Evolutionary conservation across 257 asterid species (phyloP).

Genomic region (Solanum neorickii): DNA sequence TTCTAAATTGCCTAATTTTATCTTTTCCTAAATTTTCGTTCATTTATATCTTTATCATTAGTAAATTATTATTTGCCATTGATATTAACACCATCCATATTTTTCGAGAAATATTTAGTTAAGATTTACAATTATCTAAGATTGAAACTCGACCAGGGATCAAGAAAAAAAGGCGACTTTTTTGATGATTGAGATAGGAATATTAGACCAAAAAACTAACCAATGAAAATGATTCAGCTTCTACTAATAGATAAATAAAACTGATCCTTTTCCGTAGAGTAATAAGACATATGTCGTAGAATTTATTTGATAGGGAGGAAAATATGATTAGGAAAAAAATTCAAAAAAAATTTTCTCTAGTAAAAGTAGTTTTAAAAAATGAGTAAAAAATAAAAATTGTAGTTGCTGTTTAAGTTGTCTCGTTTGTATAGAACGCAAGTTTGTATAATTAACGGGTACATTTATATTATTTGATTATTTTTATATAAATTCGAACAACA

Average conservation of each 20-base stretch:
- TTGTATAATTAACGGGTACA: too few relatives aligned
- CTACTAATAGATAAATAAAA: not conserved
- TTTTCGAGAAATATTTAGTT: not conserved
- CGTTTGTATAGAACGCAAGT: too few relatives aligned
- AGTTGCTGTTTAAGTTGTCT: too few relatives aligned
- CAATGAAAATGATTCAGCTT: not conserved
- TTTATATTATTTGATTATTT: too few relatives aligned
- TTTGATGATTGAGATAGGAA: not conserved
- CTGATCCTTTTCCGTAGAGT: not conserved
- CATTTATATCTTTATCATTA: too few relatives aligned
- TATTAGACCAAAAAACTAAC: not conserved
- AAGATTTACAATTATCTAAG: too few relatives aligned
- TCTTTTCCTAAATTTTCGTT: not conserved
- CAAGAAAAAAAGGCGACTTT: not conserved
- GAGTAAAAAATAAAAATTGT: not conserved
- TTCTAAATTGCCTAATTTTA: too few relatives aligned
- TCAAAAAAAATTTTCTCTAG: too few relatives aligned
- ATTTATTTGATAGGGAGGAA: not conserved
- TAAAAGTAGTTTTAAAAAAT: too few relatives aligned
- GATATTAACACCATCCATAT: not conserved
- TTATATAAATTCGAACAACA: too few relatives aligned
- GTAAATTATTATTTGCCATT: not conserved
- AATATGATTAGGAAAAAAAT: too few relatives aligned
- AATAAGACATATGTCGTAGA: not conserved
- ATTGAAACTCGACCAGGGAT: not conserved